phyloP scores from a whole-genome alignment of 306 rosid genomes.

The Lathyrus aphaca region DNA sequence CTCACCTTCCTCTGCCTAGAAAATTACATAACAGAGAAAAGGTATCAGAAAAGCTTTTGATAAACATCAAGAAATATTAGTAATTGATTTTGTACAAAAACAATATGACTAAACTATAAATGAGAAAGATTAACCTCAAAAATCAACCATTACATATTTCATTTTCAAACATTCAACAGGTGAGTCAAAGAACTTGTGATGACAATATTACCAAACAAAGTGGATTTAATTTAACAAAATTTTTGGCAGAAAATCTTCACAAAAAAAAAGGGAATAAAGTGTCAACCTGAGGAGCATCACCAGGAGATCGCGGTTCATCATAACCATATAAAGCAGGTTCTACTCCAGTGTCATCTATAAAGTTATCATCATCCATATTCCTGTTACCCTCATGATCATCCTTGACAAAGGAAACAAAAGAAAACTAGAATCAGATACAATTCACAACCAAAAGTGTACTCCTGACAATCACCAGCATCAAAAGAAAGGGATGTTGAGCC shows the following conservation, averaged over 20 bases:
- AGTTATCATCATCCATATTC: slow-evolving; percentile 87
- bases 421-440: slow-evolving; percentile 28
- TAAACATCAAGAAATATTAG: slow-evolving; percentile 6
- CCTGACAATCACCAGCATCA: background rate
- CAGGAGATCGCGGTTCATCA: slow-evolving; percentile 72
- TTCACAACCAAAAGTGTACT: slow-evolving; percentile 28
- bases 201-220: background rate
- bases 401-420: slow-evolving; percentile 47
- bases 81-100: background rate
- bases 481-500: slow-evolving; percentile 2
- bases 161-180: background rate
- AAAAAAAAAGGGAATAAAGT: background rate
- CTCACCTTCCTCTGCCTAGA: slow-evolving; percentile 92
- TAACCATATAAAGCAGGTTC: slow-evolving; percentile 79
- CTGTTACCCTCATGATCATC: slow-evolving; percentile 84
- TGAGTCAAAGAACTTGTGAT: slow-evolving; percentile 12
- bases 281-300: slow-evolving; percentile 76
- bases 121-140: background rate
- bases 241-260: background rate
- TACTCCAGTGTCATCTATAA: slow-evolving; percentile 92
- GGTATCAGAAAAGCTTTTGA: slow-evolving; percentile 19
- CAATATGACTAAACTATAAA: background rate
- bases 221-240: background rate
- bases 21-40: slow-evolving; percentile 29
- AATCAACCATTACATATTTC: background rate